Evolutionary conservation across 2,329 filamentous ascomycete genomes (phyloP).

Genomic region (Talaromyces albobiverticillius): DNA sequence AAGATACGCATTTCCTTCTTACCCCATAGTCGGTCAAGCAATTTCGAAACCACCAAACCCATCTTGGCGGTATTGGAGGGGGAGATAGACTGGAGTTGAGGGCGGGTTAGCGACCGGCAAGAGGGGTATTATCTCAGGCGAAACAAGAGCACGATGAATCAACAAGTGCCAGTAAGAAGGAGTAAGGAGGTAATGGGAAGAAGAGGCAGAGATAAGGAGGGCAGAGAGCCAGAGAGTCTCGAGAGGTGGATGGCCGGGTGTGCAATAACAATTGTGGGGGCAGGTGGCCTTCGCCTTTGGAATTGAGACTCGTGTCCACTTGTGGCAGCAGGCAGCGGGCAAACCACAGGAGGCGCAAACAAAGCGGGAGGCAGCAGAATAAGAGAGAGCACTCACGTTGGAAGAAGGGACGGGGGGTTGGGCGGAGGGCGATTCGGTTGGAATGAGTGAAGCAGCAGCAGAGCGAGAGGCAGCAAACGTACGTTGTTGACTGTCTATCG

Average conservation of each 20-base stretch:
- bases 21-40: slow-evolving; percentile 94
- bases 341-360: background rate
- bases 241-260: slow-evolving; percentile 8
- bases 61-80: slow-evolving; percentile 59
- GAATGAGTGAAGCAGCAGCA: slow-evolving; percentile 16
- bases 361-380: slow-evolving; percentile 2
- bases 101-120: background rate
- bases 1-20: slow-evolving; percentile 99
- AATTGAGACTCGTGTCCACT: slow-evolving; percentile 12
- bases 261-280: slow-evolving; percentile 14
- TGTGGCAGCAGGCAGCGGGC: slow-evolving; percentile 7
- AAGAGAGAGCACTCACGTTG: slow-evolving; percentile 10
- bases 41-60: slow-evolving; percentile 96
- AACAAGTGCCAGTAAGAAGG: slow-evolving; percentile 10
- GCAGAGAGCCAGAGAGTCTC: slow-evolving; percentile 15
- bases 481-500: slow-evolving; percentile 18
- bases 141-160: slow-evolving; percentile 5
- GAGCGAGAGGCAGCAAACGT: slow-evolving; percentile 12
- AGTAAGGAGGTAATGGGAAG: slow-evolving; percentile 14
- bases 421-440: background rate
- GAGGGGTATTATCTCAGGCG: slow-evolving; percentile 2
- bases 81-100: slow-evolving; percentile 14
- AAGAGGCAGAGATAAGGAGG: slow-evolving; percentile 18
- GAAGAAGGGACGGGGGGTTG: slow-evolving; percentile 6
- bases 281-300: slow-evolving; percentile 8